Conservation (phyloP, 768 basidiomycete species). For the Amanita inopinata region DNA sequence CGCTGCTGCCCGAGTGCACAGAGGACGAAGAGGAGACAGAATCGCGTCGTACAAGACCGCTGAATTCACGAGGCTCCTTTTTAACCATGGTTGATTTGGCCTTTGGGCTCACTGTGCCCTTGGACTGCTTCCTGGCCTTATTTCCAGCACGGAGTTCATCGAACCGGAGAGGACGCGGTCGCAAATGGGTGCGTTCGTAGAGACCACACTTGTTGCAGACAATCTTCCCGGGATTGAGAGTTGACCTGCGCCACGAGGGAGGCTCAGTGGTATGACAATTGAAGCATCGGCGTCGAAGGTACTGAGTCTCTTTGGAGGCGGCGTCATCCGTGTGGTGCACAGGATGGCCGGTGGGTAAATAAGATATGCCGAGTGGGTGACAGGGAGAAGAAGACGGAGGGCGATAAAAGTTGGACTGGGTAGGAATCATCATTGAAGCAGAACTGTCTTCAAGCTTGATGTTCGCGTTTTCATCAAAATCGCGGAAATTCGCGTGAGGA, state of each 20-base stretch:
- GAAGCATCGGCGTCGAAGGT: conserved; percentile 79
- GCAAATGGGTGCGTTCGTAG: conserved; percentile 82
- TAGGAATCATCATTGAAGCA: conserved; percentile 50
- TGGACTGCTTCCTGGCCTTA: conserved; percentile 60
- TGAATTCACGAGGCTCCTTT: conserved; percentile 50
- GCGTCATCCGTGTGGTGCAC: conserved; percentile 89
- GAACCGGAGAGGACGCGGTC: conserved; percentile 75
- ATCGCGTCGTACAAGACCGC: conserved; percentile 40
- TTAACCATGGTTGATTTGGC: conserved; percentile 36
- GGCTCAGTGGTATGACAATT: conserved; percentile 91
- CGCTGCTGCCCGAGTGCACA: conserved; percentile 44
- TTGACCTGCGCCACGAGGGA: conserved; percentile 79
- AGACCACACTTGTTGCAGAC: conserved; percentile 93
- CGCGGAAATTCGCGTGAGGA: conserved; percentile 37
- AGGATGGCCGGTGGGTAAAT: conserved; percentile 41
- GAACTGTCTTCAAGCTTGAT: conserved; percentile 61
- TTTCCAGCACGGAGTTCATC: conserved; percentile 84
- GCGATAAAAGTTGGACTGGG: conserved; percentile 44
- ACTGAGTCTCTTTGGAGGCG: conserved; percentile 84
- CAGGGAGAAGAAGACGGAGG: conserved; percentile 20
- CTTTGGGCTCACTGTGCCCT: conserved; percentile 29
- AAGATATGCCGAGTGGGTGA: conserved; percentile 28
- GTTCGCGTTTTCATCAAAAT: conserved; percentile 34
- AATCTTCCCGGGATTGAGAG: conserved; percentile 85
- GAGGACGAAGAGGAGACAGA: conserved; percentile 56